Percentiles rank a stretch among this genome's conserved stretches.
Evolutionary conservation across 768 basidiomycete genomes (phyloP).

Genomic region (Phylloporus scabripes): DNA sequence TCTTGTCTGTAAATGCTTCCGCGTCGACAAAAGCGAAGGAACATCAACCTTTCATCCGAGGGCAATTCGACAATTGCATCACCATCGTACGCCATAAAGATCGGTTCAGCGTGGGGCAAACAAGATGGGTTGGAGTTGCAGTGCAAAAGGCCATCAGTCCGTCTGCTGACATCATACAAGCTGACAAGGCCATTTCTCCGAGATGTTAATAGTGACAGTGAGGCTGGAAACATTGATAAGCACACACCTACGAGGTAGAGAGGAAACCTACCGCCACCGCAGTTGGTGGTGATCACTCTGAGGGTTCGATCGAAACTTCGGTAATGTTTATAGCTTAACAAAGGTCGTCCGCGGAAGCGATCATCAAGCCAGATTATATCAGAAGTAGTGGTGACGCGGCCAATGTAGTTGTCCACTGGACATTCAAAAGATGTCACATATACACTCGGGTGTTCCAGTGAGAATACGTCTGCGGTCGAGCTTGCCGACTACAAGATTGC

Average conservation of each 20-base stretch:
- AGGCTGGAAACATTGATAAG: conserved; percentile 31
- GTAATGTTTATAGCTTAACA: conserved; percentile 58
- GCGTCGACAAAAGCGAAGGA: conserved; percentile 45
- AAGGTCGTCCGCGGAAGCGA: conserved; percentile 49
- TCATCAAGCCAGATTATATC: conserved; percentile 68
- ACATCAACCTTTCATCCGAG: conserved; percentile 24
- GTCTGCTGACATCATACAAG: conserved; percentile 55
- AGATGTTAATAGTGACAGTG: conserved; percentile 55
- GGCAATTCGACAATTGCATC: conserved; percentile 30
- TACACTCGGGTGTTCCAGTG: conserved; percentile 30
- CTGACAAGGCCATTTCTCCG: conserved; percentile 53
- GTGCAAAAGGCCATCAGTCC: conserved; percentile 38
- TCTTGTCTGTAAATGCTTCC: conserved; percentile 45
- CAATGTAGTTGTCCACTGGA: conserved; percentile 36
- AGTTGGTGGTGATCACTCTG: conserved; percentile 34
- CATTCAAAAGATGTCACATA: conserved; percentile 53
- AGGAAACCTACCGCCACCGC: conserved; percentile 28
- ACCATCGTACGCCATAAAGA: conserved; percentile 28
- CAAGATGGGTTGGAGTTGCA: conserved; percentile 37
- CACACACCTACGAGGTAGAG: not conserved
- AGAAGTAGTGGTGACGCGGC: conserved; percentile 54
- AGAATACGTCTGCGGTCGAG: conserved; percentile 31
- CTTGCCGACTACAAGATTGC: conserved; percentile 26
- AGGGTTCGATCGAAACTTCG: conserved; percentile 59
- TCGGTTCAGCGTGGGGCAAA: conserved; percentile 29